Conservation (phyloP, 495 filamentous ascomycete genomes). For the Hyaloscypha variabilis region DNA sequence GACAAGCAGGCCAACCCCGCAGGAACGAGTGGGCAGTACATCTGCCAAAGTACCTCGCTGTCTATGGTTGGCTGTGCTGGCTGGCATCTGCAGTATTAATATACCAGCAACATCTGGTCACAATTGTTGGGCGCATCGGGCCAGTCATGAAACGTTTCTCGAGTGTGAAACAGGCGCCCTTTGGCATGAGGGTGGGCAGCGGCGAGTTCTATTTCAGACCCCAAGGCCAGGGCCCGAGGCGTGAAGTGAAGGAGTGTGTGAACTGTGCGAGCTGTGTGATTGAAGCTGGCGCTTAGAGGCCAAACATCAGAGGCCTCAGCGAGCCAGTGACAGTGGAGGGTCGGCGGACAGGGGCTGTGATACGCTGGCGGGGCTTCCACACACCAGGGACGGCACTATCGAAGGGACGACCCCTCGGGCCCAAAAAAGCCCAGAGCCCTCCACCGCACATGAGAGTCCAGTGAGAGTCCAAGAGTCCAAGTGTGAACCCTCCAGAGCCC, state of each 20-base stretch:
- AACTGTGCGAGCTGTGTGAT: constrained; percentile 16
- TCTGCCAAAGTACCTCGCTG: not conserved
- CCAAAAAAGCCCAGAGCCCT: not conserved
- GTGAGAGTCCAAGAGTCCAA: not conserved
- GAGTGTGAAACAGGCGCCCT: constrained; percentile 31
- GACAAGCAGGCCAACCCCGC: not conserved
- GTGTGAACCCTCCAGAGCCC: not conserved
- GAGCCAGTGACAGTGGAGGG: not conserved
- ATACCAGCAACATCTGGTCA: constrained; percentile 23
- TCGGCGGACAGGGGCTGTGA: not conserved
- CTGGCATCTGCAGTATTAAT: constrained; percentile 13
- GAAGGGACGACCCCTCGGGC: constrained; percentile 21
- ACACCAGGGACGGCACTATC: constrained; percentile 1
- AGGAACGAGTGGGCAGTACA: not conserved
- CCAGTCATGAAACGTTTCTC: constrained; percentile 26
- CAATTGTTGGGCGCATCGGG: constrained; percentile 4
- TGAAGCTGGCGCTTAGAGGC: constrained; percentile 22
- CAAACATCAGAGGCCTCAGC: constrained; percentile 3
- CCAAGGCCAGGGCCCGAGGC: not conserved
- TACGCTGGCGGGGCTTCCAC: constrained; percentile 3
- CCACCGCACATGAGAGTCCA: not conserved
- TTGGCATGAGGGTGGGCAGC: not conserved
- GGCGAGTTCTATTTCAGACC: constrained; percentile 5
- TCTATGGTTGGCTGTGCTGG: not conserved
- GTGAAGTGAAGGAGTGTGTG: too few species aligned